Conservation (phyloP, 306 rosid genomes). For the Prosopis cineraria region DNA sequence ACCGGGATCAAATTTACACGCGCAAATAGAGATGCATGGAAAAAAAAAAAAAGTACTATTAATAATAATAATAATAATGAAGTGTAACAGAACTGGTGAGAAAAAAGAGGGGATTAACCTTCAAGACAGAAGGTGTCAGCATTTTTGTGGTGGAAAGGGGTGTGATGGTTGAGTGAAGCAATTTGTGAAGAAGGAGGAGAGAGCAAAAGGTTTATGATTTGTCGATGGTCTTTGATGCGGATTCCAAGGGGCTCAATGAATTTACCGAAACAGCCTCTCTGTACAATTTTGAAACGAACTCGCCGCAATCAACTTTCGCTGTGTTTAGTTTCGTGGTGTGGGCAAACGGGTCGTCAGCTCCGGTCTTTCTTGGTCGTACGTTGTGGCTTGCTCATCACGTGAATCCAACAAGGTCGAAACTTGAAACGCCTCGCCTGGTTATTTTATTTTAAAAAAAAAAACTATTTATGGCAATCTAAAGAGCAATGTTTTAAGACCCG, state of each 20-base stretch:
- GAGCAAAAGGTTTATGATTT: neutral
- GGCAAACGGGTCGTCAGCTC: neutral
- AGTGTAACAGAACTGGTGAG: neutral
- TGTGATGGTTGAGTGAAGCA: slow-evolving; percentile 28
- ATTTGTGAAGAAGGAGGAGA: neutral
- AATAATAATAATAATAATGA: no score
- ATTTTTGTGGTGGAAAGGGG: slow-evolving; percentile 18
- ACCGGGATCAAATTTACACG: slow-evolving; percentile 11
- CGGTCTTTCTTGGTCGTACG: no score
- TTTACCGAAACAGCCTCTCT: slow-evolving; percentile 23
- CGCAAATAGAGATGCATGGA: neutral
- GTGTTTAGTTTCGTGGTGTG: neutral
- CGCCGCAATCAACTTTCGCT: neutral
- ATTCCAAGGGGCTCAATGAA: slow-evolving; percentile 16
- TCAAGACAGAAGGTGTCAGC: slow-evolving; percentile 30
- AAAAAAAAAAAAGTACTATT: neutral
- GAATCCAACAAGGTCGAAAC: no score
- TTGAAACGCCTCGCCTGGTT: no score
- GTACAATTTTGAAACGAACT: neutral
- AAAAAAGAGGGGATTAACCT: slow-evolving; percentile 31
- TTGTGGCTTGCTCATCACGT: no score
- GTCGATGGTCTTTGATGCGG: slow-evolving; percentile 17
- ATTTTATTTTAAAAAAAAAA: no score
- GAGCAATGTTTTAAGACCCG: no score
- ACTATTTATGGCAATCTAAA: no score